These are phyloP conservation scores for Blastobotrys mokoenaii DNA, from an alignment of 805 yeast species.

Conservation along the genomic window DNA sequence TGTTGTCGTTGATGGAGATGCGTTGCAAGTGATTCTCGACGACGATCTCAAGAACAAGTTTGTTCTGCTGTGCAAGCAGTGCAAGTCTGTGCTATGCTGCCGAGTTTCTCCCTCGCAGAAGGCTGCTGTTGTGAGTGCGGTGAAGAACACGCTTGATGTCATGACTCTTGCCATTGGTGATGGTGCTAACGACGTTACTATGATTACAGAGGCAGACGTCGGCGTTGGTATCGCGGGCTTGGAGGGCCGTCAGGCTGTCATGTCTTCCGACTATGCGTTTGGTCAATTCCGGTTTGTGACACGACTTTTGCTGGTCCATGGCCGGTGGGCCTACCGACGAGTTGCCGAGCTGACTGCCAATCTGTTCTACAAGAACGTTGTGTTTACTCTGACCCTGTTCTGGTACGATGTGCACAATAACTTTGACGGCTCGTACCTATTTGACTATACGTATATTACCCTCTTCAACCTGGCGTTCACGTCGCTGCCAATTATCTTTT, in stretches of 20 bases:
- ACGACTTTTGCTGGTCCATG: constrained; percentile 63
- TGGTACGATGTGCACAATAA: constrained; percentile 66
- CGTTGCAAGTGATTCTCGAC: constrained; percentile 39
- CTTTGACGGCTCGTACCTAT: constrained; percentile 70
- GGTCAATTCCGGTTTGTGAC: constrained; percentile 69
- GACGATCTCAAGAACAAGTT: constrained; percentile 41
- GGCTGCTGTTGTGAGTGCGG: constrained; percentile 64
- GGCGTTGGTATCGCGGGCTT: constrained; percentile 86
- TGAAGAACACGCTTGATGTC: constrained; percentile 54
- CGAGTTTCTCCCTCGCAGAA: constrained; percentile 80
- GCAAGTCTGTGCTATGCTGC: constrained; percentile 73
- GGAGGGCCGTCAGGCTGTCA: constrained; percentile 81
- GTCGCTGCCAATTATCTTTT: constrained; percentile 64
- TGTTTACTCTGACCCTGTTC: constrained; percentile 63
- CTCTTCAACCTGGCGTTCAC: constrained; percentile 76
- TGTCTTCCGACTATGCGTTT: constrained; percentile 77
- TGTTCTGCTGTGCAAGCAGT: constrained; percentile 62
- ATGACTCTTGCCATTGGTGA: constrained; percentile 80
- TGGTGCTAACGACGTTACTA: constrained; percentile 82
- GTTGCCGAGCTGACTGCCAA: constrained; percentile 72
- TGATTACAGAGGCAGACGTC: constrained; percentile 80
- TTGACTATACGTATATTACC: constrained; percentile 70
- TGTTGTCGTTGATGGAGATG: constrained; percentile 63
- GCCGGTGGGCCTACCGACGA: constrained; percentile 75
- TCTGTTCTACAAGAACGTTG: constrained; percentile 68